Evolutionary conservation across 23 red algal genomes (phyloP).

Genomic region (Cyanidium caldarium): DNA sequence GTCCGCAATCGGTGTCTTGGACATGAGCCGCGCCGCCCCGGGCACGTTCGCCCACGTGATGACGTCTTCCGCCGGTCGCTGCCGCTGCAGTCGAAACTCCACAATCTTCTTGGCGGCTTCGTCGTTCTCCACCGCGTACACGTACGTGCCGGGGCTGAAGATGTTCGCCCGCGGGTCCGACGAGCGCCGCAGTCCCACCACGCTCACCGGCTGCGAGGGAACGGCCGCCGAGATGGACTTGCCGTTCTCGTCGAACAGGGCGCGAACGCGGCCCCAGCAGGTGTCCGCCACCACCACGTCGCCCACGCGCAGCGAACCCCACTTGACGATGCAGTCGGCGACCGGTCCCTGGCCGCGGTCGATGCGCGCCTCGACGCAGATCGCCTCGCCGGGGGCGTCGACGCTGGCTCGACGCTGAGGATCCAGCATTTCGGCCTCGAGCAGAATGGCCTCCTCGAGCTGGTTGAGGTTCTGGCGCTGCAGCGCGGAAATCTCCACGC

Average conservation of each 20-base stretch:
- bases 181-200: constrained; percentile 28
- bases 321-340: constrained; percentile 35
- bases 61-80: neutral
- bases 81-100: neutral
- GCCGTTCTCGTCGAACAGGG: constrained; percentile 22
- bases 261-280: constrained; percentile 37
- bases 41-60: neutral
- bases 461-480: constrained; percentile 29
- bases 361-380: constrained; percentile 61
- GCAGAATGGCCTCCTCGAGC: constrained; percentile 46
- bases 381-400: constrained; percentile 26
- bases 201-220: constrained; percentile 32
- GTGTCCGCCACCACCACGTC: constrained; percentile 34
- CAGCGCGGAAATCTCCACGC: constrained; percentile 69
- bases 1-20: neutral
- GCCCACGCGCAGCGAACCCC: constrained; percentile 36
- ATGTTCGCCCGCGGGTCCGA: neutral
- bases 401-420: constrained; percentile 17
- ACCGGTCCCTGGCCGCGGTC: constrained; percentile 38
- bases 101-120: constrained; percentile 12
- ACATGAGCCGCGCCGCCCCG: neutral
- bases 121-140: constrained; percentile 23
- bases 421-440: constrained; percentile 51
- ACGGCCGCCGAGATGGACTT: constrained; percentile 7
- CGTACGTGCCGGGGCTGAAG: constrained; percentile 40